phyloP scores from a whole-genome alignment of 1,284 basidiomycete genomes.

The Macrocystidia cucumis region DNA sequence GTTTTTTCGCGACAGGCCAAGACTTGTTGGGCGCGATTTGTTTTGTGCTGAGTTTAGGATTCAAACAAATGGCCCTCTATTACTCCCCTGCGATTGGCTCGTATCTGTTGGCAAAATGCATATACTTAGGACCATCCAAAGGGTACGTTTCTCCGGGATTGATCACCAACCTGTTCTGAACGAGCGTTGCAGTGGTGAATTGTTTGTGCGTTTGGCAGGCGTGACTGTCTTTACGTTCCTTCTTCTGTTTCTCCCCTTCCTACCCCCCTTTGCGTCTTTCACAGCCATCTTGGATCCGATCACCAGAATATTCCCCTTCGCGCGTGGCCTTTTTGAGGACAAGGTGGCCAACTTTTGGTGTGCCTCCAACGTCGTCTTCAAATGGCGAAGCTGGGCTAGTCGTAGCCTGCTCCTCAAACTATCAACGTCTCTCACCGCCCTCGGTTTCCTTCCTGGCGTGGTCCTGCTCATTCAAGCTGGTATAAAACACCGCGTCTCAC shows the following conservation, averaged over 20 bases:
- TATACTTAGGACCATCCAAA: slow-evolving; percentile 54
- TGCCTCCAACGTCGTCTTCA: slow-evolving; percentile 81
- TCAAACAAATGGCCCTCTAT: slow-evolving; percentile 96
- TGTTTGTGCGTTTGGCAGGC: slow-evolving; percentile 64
- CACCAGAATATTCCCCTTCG: slow-evolving; percentile 84
- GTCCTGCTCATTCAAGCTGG: slow-evolving; percentile 44
- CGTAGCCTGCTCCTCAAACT: slow-evolving; percentile 43
- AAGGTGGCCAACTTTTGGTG: slow-evolving; percentile 98
- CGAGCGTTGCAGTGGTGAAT: slow-evolving; percentile 33
- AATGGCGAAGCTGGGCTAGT: slow-evolving; percentile 63
- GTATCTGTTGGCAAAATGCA: slow-evolving; percentile 78
- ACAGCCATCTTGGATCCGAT: slow-evolving; percentile 55
- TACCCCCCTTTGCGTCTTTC: slow-evolving; percentile 49
- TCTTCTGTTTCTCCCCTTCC: slow-evolving; percentile 70
- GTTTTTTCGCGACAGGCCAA: slow-evolving; percentile 58
- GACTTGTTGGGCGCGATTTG: slow-evolving; percentile 76
- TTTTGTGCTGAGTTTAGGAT: slow-evolving; percentile 79
- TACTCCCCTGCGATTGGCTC: slow-evolving; percentile 87
- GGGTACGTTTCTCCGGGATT: slow-evolving; percentile 45
- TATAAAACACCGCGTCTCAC: slow-evolving; percentile 25
- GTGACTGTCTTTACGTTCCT: slow-evolving; percentile 55
- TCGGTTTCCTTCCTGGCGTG: slow-evolving; percentile 60
- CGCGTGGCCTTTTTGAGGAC: slow-evolving; percentile 89
- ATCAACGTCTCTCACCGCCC: slow-evolving; percentile 49
- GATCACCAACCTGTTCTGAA: slow-evolving; percentile 7